Evolutionary conservation across 2,329 filamentous ascomycete species (phyloP), one percentile per base, ranked within the genome.

Genomic region (Ophiocordyceps unilateralis): DNA sequence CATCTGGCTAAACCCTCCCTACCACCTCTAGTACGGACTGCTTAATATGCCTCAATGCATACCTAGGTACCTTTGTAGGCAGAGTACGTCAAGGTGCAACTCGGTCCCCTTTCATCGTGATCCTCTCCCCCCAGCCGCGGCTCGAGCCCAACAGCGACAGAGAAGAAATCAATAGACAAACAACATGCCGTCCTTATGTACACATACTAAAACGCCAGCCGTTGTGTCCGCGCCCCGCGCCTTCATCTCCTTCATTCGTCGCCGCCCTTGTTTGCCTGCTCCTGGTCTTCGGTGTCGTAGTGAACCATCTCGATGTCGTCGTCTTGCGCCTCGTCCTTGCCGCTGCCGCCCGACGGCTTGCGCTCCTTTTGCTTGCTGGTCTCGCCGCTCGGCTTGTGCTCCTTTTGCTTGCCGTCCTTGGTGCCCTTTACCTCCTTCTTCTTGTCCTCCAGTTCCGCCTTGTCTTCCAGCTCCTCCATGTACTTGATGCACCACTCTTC

Each of bases 301-400:
- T 68, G 65, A 14, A 52, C 57, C 67, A 70, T 70, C 50, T 70
- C 66, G 5, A 68, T 61, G 45, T 69, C 67, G 43, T 69, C 65
- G n/a, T 68, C 65, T 43, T 66, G 61, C 28, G 60, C 53, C 22
- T 54, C 53, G 11, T 54, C 49, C 49, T 58, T 61, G 30, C 52
- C 45, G 39, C 49, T 44, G 52, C 12, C 43, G 4, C 43, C 48
- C 11, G 39, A 22, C 12, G 37, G 39, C 9, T 46, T 47, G 19
- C 47, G 46, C 12, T 39, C 46, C 36, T 50, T 44, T 26, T 49
- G 45, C 5, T 48, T 47, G 11, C n/a, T 14, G 1, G 50, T 48
- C 10, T 54, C 51, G 10, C 52, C 51, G 20, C 49, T 49, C n/a
- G n/a, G n/a, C n/a, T n/a, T n/a, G 12, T 54, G 51, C 36, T 26